Base-by-base conservation (phyloP, 2,329 filamentous ascomycete genomes). In the Calonectria hongkongensis region DNA sequence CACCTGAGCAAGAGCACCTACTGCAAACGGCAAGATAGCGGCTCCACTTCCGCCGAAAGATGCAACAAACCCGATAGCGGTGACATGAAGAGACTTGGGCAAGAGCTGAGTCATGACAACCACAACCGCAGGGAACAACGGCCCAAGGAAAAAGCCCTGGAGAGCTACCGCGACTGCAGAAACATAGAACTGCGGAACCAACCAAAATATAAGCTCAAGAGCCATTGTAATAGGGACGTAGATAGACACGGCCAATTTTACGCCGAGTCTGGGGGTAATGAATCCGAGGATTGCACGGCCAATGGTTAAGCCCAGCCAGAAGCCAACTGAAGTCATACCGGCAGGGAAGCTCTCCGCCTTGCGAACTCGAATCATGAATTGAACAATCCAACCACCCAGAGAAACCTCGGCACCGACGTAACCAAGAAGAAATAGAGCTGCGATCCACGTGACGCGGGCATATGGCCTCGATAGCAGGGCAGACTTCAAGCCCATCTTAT, bases 371-470 rank as follows among this genome's bases (percentile, higher is more conserved):
- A 95, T 92, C 94, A 97, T 96, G 82, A 97, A 96, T 6, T 92
- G 92, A 66, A 95, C 93, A 70, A 97, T 94, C 95, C 94, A 97
- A 6, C 94, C 94, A 25, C 94, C 93, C 0, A 96, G 88, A 0
- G 92, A 92, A 54, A 94, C 93, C 82, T 97, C 94, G 1, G 92
- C 87, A 9, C 95, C 94, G 0, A 96, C 92, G 79, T 96, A 96
- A 39, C 90, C 90, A 13, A 97, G 89, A 27, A 96, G 86, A 82
- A 96, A 97, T 0, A 93, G 74, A 0, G 94, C 88, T 74, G 90
- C 91, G n/a, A 94, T 85, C 93, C 93, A 95, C 1, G 92, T 92
- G 0, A 93, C 88, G 58, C 86, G 86, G 18, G 86, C 86, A 7
- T 82, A 81, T 0, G 86, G 86, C 71, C 79, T 80, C 70, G 84